A percentile compares a stretch with the other conserved stretches of the same genome.
Conservation (phyloP, 202 grass and related monocot species). For the Hordeum pubiflorum region DNA sequence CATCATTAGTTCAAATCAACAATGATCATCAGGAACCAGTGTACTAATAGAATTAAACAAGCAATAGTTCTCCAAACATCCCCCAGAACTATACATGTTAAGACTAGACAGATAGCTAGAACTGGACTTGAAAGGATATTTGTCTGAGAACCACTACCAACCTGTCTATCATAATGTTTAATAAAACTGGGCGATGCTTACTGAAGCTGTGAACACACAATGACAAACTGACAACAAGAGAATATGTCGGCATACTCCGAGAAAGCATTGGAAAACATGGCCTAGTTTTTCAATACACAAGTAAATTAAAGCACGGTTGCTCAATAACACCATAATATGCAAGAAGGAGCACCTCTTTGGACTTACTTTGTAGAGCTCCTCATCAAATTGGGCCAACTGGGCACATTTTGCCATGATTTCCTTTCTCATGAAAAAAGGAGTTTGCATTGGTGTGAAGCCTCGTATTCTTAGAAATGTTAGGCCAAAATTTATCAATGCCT, state of each 20-base stretch:
- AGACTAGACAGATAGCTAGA: background rate
- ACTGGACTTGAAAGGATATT: background rate
- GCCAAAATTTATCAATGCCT: constrained; percentile 78
- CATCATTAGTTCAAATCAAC: background rate
- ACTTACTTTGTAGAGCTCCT: constrained; percentile 86
- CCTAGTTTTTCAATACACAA: background rate
- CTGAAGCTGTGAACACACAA: background rate
- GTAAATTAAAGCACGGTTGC: background rate
- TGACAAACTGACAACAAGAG: background rate
- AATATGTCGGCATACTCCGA: background rate
- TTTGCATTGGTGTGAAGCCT: constrained; percentile 65
- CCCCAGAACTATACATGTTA: background rate
- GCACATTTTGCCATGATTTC: constrained; percentile 95
- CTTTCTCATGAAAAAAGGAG: constrained; percentile 98
- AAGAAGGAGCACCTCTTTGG: background rate
- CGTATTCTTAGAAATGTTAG: constrained; percentile 56
- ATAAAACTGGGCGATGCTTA: background rate
- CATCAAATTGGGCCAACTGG: constrained; percentile 87
- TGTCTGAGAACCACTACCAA: background rate
- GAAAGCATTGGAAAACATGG: background rate
- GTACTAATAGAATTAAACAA: background rate
- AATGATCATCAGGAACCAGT: background rate
- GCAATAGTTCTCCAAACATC: background rate
- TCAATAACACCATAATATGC: background rate
- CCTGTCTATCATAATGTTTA: background rate